Percentiles rank a stretch among this genome's conserved stretches.
These are phyloP conservation scores for Psilocybe cubensis DNA, from an alignment of 768 basidiomycete species.

Conservation along the genomic window DNA sequence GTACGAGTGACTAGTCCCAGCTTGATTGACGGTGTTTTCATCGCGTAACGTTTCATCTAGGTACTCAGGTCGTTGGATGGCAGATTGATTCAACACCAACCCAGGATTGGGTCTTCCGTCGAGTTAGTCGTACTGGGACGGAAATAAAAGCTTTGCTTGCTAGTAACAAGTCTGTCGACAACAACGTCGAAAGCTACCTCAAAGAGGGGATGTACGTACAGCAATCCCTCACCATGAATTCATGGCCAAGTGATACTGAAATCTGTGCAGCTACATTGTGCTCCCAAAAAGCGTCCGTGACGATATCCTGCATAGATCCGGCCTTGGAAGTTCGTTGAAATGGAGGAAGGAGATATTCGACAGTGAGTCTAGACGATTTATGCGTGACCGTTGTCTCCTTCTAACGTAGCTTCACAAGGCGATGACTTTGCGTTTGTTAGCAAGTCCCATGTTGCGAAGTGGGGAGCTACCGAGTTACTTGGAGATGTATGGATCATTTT, in stretches of 20 bases:
- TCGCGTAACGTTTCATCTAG: not conserved
- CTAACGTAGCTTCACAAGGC: not conserved
- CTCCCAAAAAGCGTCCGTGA: not conserved
- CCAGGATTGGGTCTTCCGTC: not conserved
- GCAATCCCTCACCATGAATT: not conserved
- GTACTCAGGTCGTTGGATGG: not conserved
- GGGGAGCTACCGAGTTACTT: not conserved
- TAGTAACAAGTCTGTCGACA: not conserved
- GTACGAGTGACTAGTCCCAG: not conserved
- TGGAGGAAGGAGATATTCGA: not conserved
- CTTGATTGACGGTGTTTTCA: not conserved
- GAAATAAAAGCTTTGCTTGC: not conserved
- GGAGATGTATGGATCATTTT: not conserved
- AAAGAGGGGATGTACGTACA: not conserved
- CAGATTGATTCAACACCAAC: not conserved
- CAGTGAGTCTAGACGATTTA: not conserved
- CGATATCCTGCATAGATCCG: not conserved
- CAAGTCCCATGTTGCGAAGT: not conserved
- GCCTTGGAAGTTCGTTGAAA: not conserved
- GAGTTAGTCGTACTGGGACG: not conserved
- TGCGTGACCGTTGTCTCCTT: not conserved
- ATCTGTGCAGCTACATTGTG: not conserved
- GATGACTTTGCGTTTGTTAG: conserved; percentile 1
- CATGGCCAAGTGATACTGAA: not conserved
- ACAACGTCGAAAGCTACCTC: not conserved